Evolutionary conservation across 495 filamentous ascomycete species (phyloP).

Genomic region (Penicillium manginii): DNA sequence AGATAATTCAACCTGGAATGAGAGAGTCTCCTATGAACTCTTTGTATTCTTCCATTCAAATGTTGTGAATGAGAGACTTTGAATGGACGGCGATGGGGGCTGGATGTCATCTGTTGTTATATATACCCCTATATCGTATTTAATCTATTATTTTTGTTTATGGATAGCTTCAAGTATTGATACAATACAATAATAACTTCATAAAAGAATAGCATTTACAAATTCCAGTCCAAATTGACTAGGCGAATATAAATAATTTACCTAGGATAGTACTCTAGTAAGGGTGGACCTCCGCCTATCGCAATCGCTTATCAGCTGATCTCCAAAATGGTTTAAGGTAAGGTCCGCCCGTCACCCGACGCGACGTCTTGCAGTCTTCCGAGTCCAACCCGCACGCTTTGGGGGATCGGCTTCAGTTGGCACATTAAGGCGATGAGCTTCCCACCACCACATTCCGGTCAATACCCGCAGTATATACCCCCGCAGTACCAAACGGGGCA

Average conservation of each 20-base stretch:
- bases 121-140: background rate
- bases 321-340: conserved; percentile 26
- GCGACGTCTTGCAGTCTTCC: conserved; percentile 23
- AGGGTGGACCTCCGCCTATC: conserved; percentile 10
- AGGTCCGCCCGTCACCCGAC: conserved; percentile 47
- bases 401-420: conserved; percentile 26
- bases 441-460: conserved; percentile 50
- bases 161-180: too few relatives aligned
- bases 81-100: too few relatives aligned
- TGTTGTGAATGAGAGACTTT: conserved; percentile 31
- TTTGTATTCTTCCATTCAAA: conserved; percentile 44
- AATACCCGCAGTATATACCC: conserved; percentile 41
- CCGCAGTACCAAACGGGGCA: conserved; percentile 37
- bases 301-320: conserved; percentile 29
- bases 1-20: conserved; percentile 42
- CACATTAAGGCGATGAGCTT: conserved; percentile 53
- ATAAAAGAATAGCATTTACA: too few relatives aligned
- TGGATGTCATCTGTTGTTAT: background rate
- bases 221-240: too few relatives aligned
- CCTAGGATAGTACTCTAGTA: too few relatives aligned
- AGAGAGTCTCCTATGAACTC: conserved; percentile 42
- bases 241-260: too few relatives aligned
- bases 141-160: too few relatives aligned
- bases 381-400: conserved; percentile 14
- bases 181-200: too few relatives aligned